Evolutionary conservation across 768 basidiomycete species (phyloP).

Genomic region (Tricholoma sp.): DNA sequence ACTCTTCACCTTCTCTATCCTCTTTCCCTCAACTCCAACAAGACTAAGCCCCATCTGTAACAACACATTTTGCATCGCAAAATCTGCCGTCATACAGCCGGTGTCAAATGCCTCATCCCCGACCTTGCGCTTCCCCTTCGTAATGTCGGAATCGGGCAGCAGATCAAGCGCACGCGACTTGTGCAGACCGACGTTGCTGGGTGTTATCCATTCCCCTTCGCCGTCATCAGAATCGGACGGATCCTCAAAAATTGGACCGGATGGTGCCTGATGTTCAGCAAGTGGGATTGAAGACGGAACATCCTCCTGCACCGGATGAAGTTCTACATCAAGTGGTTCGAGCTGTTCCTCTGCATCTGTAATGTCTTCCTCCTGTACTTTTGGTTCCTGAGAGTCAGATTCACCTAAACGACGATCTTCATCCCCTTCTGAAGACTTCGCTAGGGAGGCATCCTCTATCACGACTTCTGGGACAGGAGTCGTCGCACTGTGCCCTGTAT

Average conservation of each 20-base stretch:
- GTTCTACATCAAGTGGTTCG: conserved; percentile 44
- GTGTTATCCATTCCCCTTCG: conserved; percentile 97
- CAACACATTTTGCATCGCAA: conserved; percentile 97
- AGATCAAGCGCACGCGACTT: conserved; percentile 85
- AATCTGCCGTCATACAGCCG: conserved; percentile 98
- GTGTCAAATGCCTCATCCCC: conserved; percentile 44
- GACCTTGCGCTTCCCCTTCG: conserved; percentile 33
- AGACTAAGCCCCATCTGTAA: conserved; percentile 91
- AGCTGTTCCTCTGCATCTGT: conserved; percentile 17
- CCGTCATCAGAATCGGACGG: conserved; percentile 76
- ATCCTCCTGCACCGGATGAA: conserved; percentile 29
- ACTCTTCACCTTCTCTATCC: conserved; percentile 86
- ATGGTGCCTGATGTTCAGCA: conserved; percentile 8
- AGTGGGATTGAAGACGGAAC: conserved; percentile 2
- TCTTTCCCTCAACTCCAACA: conserved; percentile 85
- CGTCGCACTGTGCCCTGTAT: conserved; percentile 5
- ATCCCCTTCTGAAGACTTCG: neutral
- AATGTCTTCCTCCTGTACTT: conserved; percentile 9
- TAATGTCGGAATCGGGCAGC: conserved; percentile 48
- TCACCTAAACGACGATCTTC: neutral
- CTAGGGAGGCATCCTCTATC: neutral
- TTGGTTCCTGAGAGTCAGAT: conserved; percentile 9
- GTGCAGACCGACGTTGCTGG: conserved; percentile 75
- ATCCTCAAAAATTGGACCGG: conserved; percentile 58
- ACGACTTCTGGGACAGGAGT: conserved; percentile 5